Conservation (phyloP, 306 rosid genomes). For the Cercis canadensis region DNA sequence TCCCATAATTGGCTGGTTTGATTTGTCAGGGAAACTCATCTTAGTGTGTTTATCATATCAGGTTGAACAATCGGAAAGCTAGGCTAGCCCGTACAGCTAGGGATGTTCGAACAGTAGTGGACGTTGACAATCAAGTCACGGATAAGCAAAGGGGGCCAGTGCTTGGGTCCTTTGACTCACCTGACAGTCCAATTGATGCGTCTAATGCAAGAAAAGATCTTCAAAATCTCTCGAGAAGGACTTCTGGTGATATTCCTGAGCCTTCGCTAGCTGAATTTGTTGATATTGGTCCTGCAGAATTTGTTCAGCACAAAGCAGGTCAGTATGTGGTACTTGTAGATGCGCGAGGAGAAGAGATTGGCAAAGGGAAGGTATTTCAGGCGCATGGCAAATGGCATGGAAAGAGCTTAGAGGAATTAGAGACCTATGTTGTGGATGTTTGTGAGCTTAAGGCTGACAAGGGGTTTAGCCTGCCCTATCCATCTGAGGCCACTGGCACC, state of each 20-base stretch:
- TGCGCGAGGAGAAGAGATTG: conserved; percentile 50
- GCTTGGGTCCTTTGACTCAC: conserved; percentile 50
- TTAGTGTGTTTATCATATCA: conserved; percentile 38
- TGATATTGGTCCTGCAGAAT: conserved; percentile 46
- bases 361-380: conserved; percentile 53
- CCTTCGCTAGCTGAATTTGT: conserved; percentile 43
- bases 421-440: conserved; percentile 51
- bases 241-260: conserved; percentile 35
- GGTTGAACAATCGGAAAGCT: conserved; percentile 96
- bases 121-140: conserved; percentile 50
- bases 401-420: conserved; percentile 48
- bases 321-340: conserved; percentile 45
- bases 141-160: conserved; percentile 62
- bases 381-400: conserved; percentile 56
- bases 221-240: conserved; percentile 33
- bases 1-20: conserved; percentile 15
- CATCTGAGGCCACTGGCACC: conserved; percentile 49
- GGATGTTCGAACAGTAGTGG: conserved; percentile 62
- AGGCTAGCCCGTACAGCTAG: conserved; percentile 85
- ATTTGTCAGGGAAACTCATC: conserved; percentile 14
- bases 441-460: conserved; percentile 52
- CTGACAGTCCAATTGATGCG: conserved; percentile 60
- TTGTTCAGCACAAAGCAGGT: conserved; percentile 51
- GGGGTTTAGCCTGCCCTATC: conserved; percentile 47
- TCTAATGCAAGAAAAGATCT: conserved; percentile 51